Conservation (phyloP, 2,329 filamentous ascomycete genomes). For the Curvularia spicifera region DNA sequence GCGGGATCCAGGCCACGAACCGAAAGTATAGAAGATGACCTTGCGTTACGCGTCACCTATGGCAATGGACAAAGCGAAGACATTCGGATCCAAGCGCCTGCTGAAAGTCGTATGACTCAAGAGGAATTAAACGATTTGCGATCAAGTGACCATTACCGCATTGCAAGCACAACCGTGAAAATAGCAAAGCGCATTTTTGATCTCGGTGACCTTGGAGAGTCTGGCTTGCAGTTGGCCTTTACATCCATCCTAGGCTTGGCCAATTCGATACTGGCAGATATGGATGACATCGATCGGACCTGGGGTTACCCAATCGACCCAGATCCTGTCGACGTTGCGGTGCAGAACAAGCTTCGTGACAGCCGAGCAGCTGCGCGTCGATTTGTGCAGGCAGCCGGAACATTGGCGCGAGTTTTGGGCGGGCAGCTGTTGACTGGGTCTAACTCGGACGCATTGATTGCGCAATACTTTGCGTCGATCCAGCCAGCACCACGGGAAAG, state of each 20-base stretch:
- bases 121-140: constrained; percentile 57
- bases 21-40: constrained; percentile 52
- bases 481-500: constrained; percentile 52
- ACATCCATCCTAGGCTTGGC: constrained; percentile 48
- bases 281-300: constrained; percentile 61
- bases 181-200: constrained; percentile 64
- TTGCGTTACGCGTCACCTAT: constrained; percentile 64
- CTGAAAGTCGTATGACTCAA: constrained; percentile 39
- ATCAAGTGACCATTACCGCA: constrained; percentile 62
- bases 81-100: constrained; percentile 56
- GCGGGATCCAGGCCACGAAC: constrained; percentile 58
- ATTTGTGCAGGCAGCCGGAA: constrained; percentile 68
- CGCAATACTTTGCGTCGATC: constrained; percentile 58
- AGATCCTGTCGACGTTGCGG: constrained; percentile 56
- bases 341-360: constrained; percentile 63
- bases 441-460: constrained; percentile 44
- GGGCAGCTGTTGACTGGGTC: constrained; percentile 57
- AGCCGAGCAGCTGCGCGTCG: constrained; percentile 63
- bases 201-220: constrained; percentile 41
- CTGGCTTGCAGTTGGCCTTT: constrained; percentile 54
- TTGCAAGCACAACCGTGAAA: constrained; percentile 62
- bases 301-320: constrained; percentile 69
- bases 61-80: constrained; percentile 66
- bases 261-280: constrained; percentile 58
- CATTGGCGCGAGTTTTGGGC: constrained; percentile 62